phyloP scores from a whole-genome alignment of 2,329 filamentous ascomycete species.

The Penicillium sp. region DNA sequence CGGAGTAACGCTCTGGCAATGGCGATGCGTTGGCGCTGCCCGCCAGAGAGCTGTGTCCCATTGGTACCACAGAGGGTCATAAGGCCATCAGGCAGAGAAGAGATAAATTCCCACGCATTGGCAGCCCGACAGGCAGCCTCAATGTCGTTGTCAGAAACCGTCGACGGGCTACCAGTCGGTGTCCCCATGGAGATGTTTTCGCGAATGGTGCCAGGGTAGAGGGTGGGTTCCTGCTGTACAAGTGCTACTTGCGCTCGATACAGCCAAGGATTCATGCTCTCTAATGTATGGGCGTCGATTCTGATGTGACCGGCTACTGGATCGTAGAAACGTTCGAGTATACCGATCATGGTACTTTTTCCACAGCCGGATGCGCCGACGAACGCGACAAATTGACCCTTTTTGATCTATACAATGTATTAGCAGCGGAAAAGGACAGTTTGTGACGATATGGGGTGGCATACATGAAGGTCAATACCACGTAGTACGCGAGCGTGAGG shows the following conservation, averaged over 20 bases:
- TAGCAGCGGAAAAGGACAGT: background rate
- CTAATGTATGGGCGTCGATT: slow-evolving; percentile 62
- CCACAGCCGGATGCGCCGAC: slow-evolving; percentile 60
- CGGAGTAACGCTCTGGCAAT: slow-evolving; percentile 56
- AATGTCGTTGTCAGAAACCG: slow-evolving; percentile 34
- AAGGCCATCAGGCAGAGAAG: slow-evolving; percentile 46
- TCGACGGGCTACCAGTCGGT: slow-evolving; percentile 35
- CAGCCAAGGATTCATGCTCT: slow-evolving; percentile 56
- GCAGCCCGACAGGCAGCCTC: slow-evolving; percentile 40
- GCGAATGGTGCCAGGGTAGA: slow-evolving; percentile 68
- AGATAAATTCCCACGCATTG: slow-evolving; percentile 53
- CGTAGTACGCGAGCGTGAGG: slow-evolving; percentile 28
- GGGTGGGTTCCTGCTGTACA: slow-evolving; percentile 71
- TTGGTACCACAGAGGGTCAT: slow-evolving; percentile 3
- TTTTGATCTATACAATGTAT: slow-evolving; percentile 36
- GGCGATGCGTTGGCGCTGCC: slow-evolving; percentile 55
- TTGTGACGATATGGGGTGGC: background rate
- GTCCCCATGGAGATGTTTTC: slow-evolving; percentile 69
- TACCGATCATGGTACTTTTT: slow-evolving; percentile 66
- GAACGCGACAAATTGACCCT: slow-evolving; percentile 55
- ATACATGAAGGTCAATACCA: slow-evolving; percentile 27
- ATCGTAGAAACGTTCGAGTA: slow-evolving; percentile 69
- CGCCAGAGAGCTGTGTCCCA: slow-evolving; percentile 9
- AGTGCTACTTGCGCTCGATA: slow-evolving; percentile 68
- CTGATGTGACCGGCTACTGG: slow-evolving; percentile 63